Conservation (phyloP, 2,329 filamentous ascomycete species). For the Aspergillus pseudoterreus region DNA sequence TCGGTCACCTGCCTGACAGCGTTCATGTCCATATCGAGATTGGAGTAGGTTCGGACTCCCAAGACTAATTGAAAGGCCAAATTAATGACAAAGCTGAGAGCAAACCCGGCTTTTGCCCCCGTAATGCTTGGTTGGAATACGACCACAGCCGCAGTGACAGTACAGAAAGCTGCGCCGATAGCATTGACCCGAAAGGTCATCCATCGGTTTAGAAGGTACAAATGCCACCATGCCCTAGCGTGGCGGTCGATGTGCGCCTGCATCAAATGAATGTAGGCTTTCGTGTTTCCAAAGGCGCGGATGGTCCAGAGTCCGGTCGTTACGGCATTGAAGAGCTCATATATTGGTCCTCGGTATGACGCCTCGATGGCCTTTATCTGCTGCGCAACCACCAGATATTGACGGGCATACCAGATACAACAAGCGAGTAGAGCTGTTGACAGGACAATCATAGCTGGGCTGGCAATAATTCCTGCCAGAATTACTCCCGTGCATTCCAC, state of each 20-base stretch:
- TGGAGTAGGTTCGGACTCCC: background rate
- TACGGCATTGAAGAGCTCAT: slow-evolving; percentile 73
- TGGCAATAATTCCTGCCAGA: background rate
- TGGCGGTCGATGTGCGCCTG: background rate
- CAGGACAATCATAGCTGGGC: background rate
- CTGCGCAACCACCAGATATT: slow-evolving; percentile 67
- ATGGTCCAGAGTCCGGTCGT: slow-evolving; percentile 72
- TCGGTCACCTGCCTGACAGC: slow-evolving; percentile 48
- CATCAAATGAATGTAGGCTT: background rate
- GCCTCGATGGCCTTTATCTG: slow-evolving; percentile 76
- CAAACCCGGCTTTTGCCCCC: slow-evolving; percentile 18
- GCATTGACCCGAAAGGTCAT: slow-evolving; percentile 60
- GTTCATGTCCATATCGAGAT: slow-evolving; percentile 52
- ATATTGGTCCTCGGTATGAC: slow-evolving; percentile 72
- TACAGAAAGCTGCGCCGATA: slow-evolving; percentile 58
- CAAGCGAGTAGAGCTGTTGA: slow-evolving; percentile 29
- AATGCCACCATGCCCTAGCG: slow-evolving; percentile 43
- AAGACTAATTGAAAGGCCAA: background rate
- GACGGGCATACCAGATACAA: slow-evolving; percentile 49
- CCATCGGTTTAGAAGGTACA: slow-evolving; percentile 71
- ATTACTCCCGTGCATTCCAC: background rate
- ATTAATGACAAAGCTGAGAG: slow-evolving; percentile 23
- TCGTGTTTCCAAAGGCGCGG: slow-evolving; percentile 55
- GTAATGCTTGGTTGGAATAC: background rate
- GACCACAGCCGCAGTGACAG: slow-evolving; percentile 49